phyloP scores from a whole-genome alignment of 2,329 filamentous ascomycete species.

The Xylaria sp. region DNA sequence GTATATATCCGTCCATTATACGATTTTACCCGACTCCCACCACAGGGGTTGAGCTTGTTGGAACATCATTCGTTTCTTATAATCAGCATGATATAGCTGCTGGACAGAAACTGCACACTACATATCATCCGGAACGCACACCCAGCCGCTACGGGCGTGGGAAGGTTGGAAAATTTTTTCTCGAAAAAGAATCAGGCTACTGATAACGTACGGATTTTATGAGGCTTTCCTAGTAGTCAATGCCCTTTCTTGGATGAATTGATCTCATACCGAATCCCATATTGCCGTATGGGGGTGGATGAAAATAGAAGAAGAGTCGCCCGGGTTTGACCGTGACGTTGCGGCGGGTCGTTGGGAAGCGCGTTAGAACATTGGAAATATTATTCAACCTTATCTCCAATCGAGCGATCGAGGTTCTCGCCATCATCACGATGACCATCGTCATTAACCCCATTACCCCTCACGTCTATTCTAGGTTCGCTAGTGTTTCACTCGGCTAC shows the following conservation, averaged over 20 bases:
- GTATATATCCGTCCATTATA: conserved; percentile 15
- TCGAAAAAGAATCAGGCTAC: conserved; percentile 18
- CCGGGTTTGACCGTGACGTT: conserved; percentile 35
- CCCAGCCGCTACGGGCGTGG: not conserved
- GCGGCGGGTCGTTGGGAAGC: conserved; percentile 40
- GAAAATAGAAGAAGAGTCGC: conserved; percentile 11
- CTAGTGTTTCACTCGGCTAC: conserved; percentile 37
- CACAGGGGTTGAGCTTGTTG: conserved; percentile 2
- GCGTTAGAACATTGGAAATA: conserved; percentile 33
- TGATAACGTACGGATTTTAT: conserved; percentile 26
- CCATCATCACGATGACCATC: conserved; percentile 35
- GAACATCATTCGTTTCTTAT: conserved; percentile 18
- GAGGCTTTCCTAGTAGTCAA: conserved; percentile 17
- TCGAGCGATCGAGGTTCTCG: conserved; percentile 42
- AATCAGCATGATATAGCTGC: conserved; percentile 1
- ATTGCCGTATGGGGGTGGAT: conserved; percentile 30
- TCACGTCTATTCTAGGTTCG: conserved; percentile 34
- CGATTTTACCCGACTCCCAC: conserved; percentile 29
- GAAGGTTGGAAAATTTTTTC: not conserved
- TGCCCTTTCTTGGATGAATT: conserved; percentile 24
- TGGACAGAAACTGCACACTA: conserved; percentile 10
- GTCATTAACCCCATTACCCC: conserved; percentile 39
- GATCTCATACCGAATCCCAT: conserved; percentile 37
- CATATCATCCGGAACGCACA: conserved; percentile 24
- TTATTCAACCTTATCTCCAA: conserved; percentile 42